Conservation (phyloP, 768 basidiomycete species). For the Exidia glandulosa region DNA sequence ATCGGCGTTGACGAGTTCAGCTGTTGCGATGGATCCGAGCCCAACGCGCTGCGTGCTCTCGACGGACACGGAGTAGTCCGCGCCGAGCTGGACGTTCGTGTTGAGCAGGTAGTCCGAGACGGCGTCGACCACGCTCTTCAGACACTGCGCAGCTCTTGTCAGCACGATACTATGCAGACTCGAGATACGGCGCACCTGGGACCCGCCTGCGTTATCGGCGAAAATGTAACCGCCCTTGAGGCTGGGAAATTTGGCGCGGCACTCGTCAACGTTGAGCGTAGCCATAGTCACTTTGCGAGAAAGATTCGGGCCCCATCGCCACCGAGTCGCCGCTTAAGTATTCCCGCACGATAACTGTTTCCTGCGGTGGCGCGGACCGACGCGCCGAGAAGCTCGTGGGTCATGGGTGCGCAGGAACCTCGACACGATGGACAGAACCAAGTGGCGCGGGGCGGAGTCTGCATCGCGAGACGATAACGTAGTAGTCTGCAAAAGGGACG, state of each 20-base stretch:
- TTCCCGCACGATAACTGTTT: no score
- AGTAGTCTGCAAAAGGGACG: no score
- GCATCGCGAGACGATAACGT: no score
- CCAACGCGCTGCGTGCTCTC: slow-evolving; percentile 39
- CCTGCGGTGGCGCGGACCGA: no score
- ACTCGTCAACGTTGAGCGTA: slow-evolving; percentile 35
- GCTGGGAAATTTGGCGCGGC: slow-evolving; percentile 52
- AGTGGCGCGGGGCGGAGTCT: no score
- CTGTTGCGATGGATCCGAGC: slow-evolving; percentile 40
- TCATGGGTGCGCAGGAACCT: no score
- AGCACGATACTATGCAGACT: background rate
- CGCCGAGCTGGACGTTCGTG: slow-evolving; percentile 66
- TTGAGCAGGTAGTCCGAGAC: slow-evolving; percentile 58
- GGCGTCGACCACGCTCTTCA: slow-evolving; percentile 42
- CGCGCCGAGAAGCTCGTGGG: no score
- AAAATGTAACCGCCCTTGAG: slow-evolving; percentile 50
- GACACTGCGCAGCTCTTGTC: slow-evolving; percentile 14
- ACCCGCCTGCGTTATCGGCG: slow-evolving; percentile 71
- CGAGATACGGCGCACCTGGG: slow-evolving; percentile 31
- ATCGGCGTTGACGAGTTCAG: slow-evolving; percentile 53
- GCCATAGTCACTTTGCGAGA: background rate
- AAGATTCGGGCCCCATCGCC: no score
- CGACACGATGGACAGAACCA: no score
- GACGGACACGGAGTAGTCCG: slow-evolving; percentile 51
- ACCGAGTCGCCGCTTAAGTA: no score